Base-by-base conservation (phyloP, 352 stramenopile genomes). In the Phytophthora europaea region DNA sequence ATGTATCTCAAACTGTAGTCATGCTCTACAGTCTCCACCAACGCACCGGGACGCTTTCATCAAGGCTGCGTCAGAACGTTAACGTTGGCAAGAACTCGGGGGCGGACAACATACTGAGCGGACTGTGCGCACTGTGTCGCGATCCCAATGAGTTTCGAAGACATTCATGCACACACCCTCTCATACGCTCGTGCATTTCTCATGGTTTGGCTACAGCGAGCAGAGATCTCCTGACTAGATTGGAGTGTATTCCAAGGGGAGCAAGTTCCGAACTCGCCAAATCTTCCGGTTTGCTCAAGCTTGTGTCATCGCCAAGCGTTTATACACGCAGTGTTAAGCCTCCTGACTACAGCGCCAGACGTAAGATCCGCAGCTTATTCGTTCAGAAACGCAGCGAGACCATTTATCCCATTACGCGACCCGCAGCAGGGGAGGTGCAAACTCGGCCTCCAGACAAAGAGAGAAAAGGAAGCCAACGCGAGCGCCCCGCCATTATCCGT, bases 1-100 rank as follows among this genome's bases (percentile, higher is more conserved):
- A 74, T 43, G 2, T 74, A 33, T 65, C 54, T 15, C 61, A 74
- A 31, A 66, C 67, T 4, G 7, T 55, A 18, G 7, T 74, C n/a
- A 61, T 74, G 67, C 38, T 74, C 0, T 70, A 23, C 9, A 38
- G 61, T 6, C 60, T 74, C 8, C 53, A 70, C 15, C 53, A 65
- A 28, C 53, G 53, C 1, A 61, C 61, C 1, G 13, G 28, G 15
- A 61, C 34, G 22, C 34, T 67, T 50, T 55, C 67, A 31, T 10
- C 23, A 20, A 72, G 38, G 20, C 56, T 72, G 50, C 31, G 12
- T 8, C 33, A 36, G 2, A 45, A 23, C n/a, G 28, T 60, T 12
- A 33, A 26, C 23, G 23, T 26, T 26, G 23, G 18, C 10, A 47
- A 8, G 18, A 31, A 26, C 8, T 8, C 13, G 18, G 48, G 28